A percentile compares a stretch with the other conserved stretches of the same genome.
Evolutionary conservation across 2,329 filamentous ascomycete species (phyloP).

Genomic region (Diatrype stigma): DNA sequence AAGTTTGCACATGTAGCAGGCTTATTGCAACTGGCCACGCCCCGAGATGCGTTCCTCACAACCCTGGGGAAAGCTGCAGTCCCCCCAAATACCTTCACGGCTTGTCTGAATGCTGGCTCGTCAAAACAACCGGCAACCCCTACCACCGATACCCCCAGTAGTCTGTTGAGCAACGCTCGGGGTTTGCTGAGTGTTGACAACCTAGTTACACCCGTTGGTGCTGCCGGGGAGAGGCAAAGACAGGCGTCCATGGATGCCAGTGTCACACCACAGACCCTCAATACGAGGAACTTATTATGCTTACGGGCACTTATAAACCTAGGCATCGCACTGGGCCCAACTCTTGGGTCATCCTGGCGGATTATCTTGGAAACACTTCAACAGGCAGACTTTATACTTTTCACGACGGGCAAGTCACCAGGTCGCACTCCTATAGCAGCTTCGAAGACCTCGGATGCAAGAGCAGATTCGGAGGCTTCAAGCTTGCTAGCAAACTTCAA

Average conservation of each 20-base stretch:
- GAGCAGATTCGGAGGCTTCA: conserved; percentile 46
- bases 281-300: conserved; percentile 85
- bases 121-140: conserved; percentile 39
- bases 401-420: conserved; percentile 53
- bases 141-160: conserved; percentile 46
- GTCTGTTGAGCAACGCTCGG: conserved; percentile 67
- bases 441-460: conserved; percentile 41
- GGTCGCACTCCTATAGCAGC: conserved; percentile 45
- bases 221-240: conserved; percentile 54
- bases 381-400: conserved; percentile 85
- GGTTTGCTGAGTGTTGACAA: conserved; percentile 71
- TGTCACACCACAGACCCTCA: conserved; percentile 53
- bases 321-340: conserved; percentile 89
- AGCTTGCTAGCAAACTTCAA: conserved; percentile 63
- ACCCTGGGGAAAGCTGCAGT: conserved; percentile 91
- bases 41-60: conserved; percentile 90
- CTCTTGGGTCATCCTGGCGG: conserved; percentile 77
- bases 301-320: conserved; percentile 88
- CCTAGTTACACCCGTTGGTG: conserved; percentile 55
- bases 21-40: conserved; percentile 75
- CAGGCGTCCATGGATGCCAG: conserved; percentile 54
- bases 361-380: conserved; percentile 91
- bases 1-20: conserved; percentile 94
- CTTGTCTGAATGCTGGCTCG: conserved; percentile 49
- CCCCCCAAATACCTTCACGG: conserved; percentile 69